Conservation (phyloP, 73 alveolate genomes). For the Stentor coeruleus region DNA sequence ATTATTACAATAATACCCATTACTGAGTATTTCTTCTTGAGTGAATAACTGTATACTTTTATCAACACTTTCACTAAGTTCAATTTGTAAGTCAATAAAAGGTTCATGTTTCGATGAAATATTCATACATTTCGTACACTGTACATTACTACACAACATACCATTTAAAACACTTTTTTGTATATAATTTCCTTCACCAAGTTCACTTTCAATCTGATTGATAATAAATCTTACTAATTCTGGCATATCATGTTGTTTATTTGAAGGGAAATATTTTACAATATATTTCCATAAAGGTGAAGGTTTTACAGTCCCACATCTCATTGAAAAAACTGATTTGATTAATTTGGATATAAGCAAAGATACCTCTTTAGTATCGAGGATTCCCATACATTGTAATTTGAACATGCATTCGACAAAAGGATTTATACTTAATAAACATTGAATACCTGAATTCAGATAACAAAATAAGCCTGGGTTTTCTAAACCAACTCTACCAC, state of each 20-base stretch:
- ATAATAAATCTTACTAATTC: conserved; percentile 4
- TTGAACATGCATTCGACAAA: neutral
- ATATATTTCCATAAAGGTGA: neutral
- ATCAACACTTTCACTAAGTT: neutral
- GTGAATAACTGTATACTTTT: neutral
- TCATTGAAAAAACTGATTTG: neutral
- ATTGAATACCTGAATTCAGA: conserved; percentile 22
- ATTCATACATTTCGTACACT: neutral
- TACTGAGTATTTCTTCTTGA: conserved; percentile 2
- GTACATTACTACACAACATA: neutral
- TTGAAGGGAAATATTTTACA: neutral
- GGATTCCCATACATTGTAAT: neutral
- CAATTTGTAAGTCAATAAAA: conserved; percentile 6
- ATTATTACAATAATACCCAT: neutral
- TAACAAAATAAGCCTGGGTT: conserved; percentile 22
- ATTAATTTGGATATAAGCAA: neutral
- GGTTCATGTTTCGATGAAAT: neutral
- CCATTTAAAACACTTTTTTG: neutral
- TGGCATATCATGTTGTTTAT: conserved; percentile 12
- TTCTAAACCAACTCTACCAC: conserved; percentile 2
- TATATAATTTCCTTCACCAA: neutral
- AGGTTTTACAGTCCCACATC: neutral
- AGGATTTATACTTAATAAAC: neutral
- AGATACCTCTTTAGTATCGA: neutral
- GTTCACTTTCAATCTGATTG: conserved; percentile 3